These are phyloP conservation scores for Ascochyta fabae DNA, from an alignment of 2,329 filamentous ascomycete species.

Conservation along the genomic window DNA sequence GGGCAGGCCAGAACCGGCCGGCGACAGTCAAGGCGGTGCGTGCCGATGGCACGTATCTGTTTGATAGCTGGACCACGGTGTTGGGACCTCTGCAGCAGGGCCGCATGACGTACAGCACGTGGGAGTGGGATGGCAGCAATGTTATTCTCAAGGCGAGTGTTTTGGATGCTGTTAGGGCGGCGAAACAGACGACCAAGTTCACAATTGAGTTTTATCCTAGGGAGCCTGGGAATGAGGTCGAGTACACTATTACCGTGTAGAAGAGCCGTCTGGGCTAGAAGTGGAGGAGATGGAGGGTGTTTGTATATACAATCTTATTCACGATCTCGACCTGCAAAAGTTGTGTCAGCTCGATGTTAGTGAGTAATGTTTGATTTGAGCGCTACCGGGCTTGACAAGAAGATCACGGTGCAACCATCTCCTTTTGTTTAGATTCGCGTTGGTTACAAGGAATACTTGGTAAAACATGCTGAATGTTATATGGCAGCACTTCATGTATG, in stretches of 20 bases:
- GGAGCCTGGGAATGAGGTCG: slow-evolving; percentile 56
- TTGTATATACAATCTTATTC: neutral
- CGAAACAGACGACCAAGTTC: slow-evolving; percentile 55
- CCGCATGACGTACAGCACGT: slow-evolving; percentile 56
- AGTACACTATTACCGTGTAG: slow-evolving; percentile 56
- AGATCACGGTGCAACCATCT: neutral
- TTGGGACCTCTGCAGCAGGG: slow-evolving; percentile 60
- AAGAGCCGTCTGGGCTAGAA: neutral
- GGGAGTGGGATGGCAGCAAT: slow-evolving; percentile 57
- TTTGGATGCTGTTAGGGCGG: slow-evolving; percentile 55
- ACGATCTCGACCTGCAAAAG: neutral
- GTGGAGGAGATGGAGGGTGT: neutral
- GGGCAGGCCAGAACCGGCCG: slow-evolving; percentile 58
- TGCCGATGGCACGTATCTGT: slow-evolving; percentile 57
- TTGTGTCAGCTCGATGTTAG: neutral
- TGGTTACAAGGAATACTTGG: neutral
- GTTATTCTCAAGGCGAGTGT: slow-evolving; percentile 57
- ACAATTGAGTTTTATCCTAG: slow-evolving; percentile 64
- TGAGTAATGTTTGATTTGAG: neutral
- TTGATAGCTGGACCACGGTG: slow-evolving; percentile 64
- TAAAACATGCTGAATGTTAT: neutral
- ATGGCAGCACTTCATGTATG: neutral
- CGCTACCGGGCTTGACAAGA: neutral
- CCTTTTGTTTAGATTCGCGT: neutral
- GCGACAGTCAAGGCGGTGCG: slow-evolving; percentile 61